Evolutionary conservation across 2,329 filamentous ascomycete genomes (phyloP).

Genomic region (Colletotrichum coccodes): DNA sequence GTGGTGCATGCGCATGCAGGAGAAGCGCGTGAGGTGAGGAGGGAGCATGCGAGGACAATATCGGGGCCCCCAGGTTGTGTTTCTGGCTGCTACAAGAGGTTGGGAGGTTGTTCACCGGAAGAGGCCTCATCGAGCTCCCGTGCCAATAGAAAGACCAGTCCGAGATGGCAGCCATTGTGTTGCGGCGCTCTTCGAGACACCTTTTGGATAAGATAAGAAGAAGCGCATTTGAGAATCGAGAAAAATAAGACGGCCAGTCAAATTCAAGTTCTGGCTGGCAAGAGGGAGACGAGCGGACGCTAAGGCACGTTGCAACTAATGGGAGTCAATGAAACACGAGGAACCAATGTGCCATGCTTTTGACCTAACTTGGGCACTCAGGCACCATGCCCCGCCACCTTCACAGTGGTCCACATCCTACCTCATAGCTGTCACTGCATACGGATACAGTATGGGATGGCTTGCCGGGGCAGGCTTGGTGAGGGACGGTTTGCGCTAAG

Average conservation of each 20-base stretch:
- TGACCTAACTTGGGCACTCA: constrained; percentile 1
- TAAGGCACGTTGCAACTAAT: not conserved
- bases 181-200: not conserved
- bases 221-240: not conserved
- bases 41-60: constrained; percentile 5
- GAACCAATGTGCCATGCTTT: not conserved
- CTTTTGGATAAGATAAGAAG: not conserved
- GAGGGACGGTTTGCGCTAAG: not conserved
- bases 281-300: not conserved
- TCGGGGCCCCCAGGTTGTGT: constrained; percentile 14
- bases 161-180: not conserved
- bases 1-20: constrained; percentile 13
- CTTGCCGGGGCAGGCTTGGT: not conserved
- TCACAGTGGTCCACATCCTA: too few relatives aligned
- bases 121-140: constrained; percentile 9
- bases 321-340: not conserved
- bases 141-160: constrained; percentile 16
- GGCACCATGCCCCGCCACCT: not conserved
- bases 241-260: constrained; percentile 1
- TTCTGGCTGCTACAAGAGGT: constrained; percentile 21
- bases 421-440: not conserved
- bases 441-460: too few relatives aligned
- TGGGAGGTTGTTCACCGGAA: constrained; percentile 12
- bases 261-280: not conserved
- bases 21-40: constrained; percentile 12